Evolutionary conservation across 768 basidiomycete genomes (phyloP).

Genomic region (Termitomyces sp.): DNA sequence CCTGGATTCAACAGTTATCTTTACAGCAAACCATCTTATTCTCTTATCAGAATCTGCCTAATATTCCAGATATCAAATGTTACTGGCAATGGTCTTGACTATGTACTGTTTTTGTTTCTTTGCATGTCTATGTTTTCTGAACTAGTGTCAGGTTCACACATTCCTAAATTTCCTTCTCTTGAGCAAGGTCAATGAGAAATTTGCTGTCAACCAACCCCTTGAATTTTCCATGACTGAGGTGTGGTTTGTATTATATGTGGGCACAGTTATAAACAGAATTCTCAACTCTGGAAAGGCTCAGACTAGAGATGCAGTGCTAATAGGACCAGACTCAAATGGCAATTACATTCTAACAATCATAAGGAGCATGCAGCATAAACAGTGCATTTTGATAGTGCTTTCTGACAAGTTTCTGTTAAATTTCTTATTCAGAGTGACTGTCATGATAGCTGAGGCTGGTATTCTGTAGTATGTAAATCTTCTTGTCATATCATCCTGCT

Average conservation of each 20-base stretch:
- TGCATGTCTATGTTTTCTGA: not conserved
- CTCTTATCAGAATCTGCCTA: conserved; percentile 66
- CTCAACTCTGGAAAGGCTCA: conserved; percentile 72
- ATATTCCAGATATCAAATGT: conserved; percentile 94
- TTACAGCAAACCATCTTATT: conserved; percentile 5
- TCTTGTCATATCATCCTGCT: not conserved
- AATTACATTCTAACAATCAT: conserved; percentile 77
- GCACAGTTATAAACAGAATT: conserved; percentile 83
- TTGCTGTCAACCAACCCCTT: conserved; percentile 71
- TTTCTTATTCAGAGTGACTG: conserved; percentile 56
- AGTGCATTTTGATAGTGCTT: conserved; percentile 37
- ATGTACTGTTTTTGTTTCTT: conserved; percentile 36
- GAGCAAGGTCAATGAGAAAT: conserved; percentile 84
- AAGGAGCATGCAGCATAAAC: conserved; percentile 92
- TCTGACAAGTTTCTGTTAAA: not conserved
- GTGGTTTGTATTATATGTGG: conserved; percentile 86
- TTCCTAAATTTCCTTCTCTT: conserved; percentile 91
- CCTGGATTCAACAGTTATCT: not conserved
- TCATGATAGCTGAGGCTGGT: conserved; percentile 86
- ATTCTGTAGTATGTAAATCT: conserved; percentile 73
- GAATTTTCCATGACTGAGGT: conserved; percentile 88
- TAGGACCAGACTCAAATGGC: conserved; percentile 93
- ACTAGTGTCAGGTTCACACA: conserved; percentile 57
- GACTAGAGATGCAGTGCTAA: conserved; percentile 74
- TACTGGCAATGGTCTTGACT: conserved; percentile 86